Percentiles rank a stretch among this genome's conserved stretches.
phyloP scores from a whole-genome alignment of 1,284 basidiomycete species.

The Cutaneotrichosporon mucoides region DNA sequence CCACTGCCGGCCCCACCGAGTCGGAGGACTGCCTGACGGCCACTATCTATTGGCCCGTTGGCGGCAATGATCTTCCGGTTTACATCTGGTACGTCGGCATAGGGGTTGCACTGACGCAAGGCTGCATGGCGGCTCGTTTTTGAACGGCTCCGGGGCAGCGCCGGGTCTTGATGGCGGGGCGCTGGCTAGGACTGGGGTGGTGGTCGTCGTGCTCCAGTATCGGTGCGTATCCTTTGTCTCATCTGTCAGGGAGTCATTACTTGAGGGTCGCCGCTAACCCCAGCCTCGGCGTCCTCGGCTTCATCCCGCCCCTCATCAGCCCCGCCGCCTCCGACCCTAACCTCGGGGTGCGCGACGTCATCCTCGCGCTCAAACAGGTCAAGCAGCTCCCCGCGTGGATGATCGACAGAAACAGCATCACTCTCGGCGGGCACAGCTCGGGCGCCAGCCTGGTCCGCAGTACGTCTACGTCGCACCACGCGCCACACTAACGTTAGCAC shows the following conservation, averaged over 20 bases:
- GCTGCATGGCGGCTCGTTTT: constrained; percentile 78
- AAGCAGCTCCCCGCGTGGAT: constrained; percentile 65
- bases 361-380: constrained; percentile 65
- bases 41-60: neutral
- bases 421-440: constrained; percentile 80
- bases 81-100: constrained; percentile 2
- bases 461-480: constrained; percentile 12
- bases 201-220: constrained; percentile 73
- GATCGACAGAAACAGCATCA: constrained; percentile 57
- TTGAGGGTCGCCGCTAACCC: constrained; percentile 55
- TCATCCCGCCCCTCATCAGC: constrained; percentile 57
- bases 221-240: constrained; percentile 14
- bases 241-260: too few species aligned
- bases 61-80: too few species aligned
- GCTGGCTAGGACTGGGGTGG: constrained; percentile 64
- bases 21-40: constrained; percentile 55
- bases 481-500: constrained; percentile 44
- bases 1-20: too few species aligned
- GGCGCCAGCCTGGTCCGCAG: constrained; percentile 74
- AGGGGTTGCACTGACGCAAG: neutral
- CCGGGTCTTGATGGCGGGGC: constrained; percentile 73
- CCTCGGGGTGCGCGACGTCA: constrained; percentile 65
- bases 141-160: constrained; percentile 62
- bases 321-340: constrained; percentile 56
- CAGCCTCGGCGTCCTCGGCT: constrained; percentile 73